Base-by-base conservation (phyloP, 306 rosid species). In the Fagus crenata region DNA sequence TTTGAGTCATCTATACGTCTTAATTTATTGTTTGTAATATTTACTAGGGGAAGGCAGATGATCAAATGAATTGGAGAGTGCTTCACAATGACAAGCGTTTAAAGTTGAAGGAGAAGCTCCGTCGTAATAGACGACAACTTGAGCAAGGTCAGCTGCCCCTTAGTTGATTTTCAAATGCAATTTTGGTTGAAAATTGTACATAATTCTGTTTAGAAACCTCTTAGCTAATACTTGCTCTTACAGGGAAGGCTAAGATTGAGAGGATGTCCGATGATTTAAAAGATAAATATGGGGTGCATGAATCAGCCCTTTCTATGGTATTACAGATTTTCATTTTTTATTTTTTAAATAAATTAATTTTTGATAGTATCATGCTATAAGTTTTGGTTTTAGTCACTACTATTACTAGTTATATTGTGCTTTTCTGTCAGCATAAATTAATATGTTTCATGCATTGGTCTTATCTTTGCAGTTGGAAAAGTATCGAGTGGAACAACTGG, bases 31-130 rank as follows among this genome's bases (percentile, higher is more conserved):
- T 72, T 49, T 32, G 54, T 81, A 43, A 58, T 78, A 75, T 81
- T 84, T 51, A 4, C 42, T 74, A 95, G 99, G 97, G 96, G 68
- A 95, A 88, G 86, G 97, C 89, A 28, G 97, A 95, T 76, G 97
- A 92, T 85, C 97, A 91, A 77, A 84, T 58, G 58, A 88, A 89
- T 77, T 95, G 97, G 97, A 90, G 91, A 79, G 85, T 89, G 74
- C 89, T 89, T 84, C 93, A 88, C 71, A 87, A 87, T 77, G 97
- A 95, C 72, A 95, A 92, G 85, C 93, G 92, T 81, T 81, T 86
- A 28, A 86, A 75, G 76, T 86, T 91, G 86, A 87, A 80, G 96
- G 99, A 89, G 86, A 95, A 82, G 80, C 96, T 85, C 80, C 81
- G 55, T 22, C 82, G 28, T 9, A 84, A 73, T 80, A 88, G 83